Percentiles rank a stretch among this genome's conserved stretches.
Evolutionary conservation across 306 rosid genomes (phyloP).

Genomic region (Morella rubra): DNA sequence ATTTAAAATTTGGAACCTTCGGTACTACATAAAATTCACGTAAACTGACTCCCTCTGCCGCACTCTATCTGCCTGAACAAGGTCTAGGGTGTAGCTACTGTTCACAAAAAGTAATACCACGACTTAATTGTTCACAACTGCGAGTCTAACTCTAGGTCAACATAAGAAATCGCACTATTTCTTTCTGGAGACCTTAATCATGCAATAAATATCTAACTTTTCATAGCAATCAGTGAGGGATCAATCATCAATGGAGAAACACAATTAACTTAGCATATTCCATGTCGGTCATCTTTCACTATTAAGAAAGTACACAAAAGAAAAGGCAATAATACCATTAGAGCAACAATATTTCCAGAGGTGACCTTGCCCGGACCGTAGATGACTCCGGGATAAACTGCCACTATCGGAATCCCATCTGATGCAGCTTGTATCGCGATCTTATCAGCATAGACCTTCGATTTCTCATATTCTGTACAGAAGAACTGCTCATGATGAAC

Average conservation of each 20-base stretch:
- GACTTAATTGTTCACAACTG: too few relatives aligned
- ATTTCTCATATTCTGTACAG: conserved; percentile 91
- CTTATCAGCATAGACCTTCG: conserved; percentile 71
- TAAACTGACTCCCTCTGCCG: not conserved
- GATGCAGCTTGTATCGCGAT: conserved; percentile 69
- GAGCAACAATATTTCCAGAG: conserved; percentile 72
- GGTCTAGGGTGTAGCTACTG: not conserved
- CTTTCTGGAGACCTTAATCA: not conserved
- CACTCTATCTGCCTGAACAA: not conserved
- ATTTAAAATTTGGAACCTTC: too few relatives aligned
- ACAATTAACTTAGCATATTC: not conserved
- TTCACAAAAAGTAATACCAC: too few relatives aligned
- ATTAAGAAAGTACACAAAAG: not conserved
- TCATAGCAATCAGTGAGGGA: not conserved
- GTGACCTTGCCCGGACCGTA: conserved; percentile 89
- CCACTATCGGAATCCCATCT: conserved; percentile 60
- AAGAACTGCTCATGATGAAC: conserved; percentile 69
- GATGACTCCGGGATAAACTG: conserved; percentile 86
- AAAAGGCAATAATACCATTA: conserved; percentile 44
- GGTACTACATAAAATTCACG: not conserved
- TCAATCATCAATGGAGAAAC: not conserved
- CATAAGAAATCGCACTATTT: not conserved
- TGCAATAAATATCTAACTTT: not conserved
- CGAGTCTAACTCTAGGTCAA: not conserved
- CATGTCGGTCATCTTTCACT: not conserved